Percentiles rank a stretch among this genome's conserved stretches.
Evolutionary conservation across 2,329 filamentous ascomycete species (phyloP).

Genomic region (Penicillium freii): DNA sequence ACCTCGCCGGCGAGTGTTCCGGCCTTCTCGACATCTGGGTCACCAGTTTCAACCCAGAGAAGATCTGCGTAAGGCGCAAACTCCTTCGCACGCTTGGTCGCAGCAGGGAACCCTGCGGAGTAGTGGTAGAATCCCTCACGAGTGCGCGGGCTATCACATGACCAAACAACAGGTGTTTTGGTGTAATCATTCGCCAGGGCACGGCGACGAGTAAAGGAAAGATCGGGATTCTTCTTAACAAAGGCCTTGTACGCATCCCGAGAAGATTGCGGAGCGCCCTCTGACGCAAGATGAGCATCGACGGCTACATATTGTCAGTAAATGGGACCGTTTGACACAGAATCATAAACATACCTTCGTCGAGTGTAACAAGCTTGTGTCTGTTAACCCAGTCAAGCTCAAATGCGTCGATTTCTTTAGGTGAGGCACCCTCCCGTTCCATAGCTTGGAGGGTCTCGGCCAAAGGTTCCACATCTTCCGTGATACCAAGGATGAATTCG

Average conservation of each 20-base stretch:
- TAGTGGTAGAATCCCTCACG: conserved; percentile 66
- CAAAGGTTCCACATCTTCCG: conserved; percentile 74
- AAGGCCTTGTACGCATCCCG: conserved; percentile 66
- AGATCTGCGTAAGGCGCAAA: conserved; percentile 93
- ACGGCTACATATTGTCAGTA: conserved; percentile 55
- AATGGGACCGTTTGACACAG: too few species aligned
- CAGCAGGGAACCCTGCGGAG: conserved; percentile 73
- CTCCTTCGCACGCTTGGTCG: conserved; percentile 87
- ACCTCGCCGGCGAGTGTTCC: conserved; percentile 74
- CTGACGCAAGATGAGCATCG: conserved; percentile 66
- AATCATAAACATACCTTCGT: conserved; percentile 59
- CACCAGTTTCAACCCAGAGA: conserved; percentile 94
- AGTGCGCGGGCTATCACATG: conserved; percentile 88
- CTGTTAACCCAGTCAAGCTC: conserved; percentile 86
- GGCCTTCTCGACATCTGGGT: conserved; percentile 78
- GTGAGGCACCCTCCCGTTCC: conserved; percentile 75
- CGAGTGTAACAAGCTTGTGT: conserved; percentile 83
- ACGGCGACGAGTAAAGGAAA: conserved; percentile 76
- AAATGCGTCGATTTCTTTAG: conserved; percentile 77
- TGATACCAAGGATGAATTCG: conserved; percentile 89
- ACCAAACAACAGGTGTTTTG: conserved; percentile 71
- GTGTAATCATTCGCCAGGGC: conserved; percentile 67
- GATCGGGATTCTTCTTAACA: conserved; percentile 63
- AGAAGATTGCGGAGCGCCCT: conserved; percentile 62
- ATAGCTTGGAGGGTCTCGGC: conserved; percentile 87